Evolutionary conservation across 164 flowering plant genomes (phyloP), one percentile per base, ranked within the genome.

Genomic region (Aristolochia californica): DNA sequence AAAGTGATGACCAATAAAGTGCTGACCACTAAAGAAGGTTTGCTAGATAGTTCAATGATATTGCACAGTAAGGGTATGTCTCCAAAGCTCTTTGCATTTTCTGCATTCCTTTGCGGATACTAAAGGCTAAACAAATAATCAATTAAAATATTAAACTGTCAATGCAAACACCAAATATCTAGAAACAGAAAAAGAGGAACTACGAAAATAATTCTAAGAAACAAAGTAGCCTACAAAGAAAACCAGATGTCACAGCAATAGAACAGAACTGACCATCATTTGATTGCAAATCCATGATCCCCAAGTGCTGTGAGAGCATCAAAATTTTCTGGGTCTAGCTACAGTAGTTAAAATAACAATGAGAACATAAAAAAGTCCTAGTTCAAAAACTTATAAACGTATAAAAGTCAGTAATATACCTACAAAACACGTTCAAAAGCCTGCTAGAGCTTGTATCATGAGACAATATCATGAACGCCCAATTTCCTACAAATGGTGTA

Each of bases 261-360:
- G n/a, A 5, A 5, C 7, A 24, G 43, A 59, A 60, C 70, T 48
- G 40, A 88, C 99, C 83, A 60, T 90, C 83, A 80, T 84, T 83
- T 63, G 80, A 71, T 64, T 85, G 88, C 74, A 94, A 66, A 66
- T 90, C 99, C 74, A 84, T 68, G 59, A 87, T 72, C n/a, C 48
- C 87, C 95, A 59, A 90, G 85, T 45, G 96, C 95, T 65, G 90
- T 93, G 68, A 87, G 90, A 60, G 99, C 95, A 70, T 94, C 99
- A 58, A 85, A 90, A 72, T 85, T 87, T 56, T 90, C 99, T 55
- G 90, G 90, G 65, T 94, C 97, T 70, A 90, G 70, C 99, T 94
- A 70, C 63, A 77, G 17, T 56, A 18, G 57, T 38, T 21, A 55
- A 70, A 58, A 60, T 34, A 28, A 45, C 11, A 57, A 62, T 67